Evolutionary conservation across 1,284 basidiomycete species (phyloP), one percentile per base, ranked within the genome.

Genomic region (Ceratobasidium sp.): DNA sequence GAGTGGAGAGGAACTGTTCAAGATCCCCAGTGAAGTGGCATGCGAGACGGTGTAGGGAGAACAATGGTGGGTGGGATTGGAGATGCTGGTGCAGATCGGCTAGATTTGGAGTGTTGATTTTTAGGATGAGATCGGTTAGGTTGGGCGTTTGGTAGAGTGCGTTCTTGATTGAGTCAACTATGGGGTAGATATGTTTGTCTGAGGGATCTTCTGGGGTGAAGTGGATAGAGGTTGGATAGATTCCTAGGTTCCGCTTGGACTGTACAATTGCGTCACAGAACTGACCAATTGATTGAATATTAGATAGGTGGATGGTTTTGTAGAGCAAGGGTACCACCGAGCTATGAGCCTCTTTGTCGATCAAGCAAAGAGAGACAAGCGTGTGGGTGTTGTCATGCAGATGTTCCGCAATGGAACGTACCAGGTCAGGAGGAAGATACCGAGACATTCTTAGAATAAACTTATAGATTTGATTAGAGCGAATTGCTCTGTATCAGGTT

Each of bases 391-490:
- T 26, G 47, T 70, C 50, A 16, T n/a, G n/a, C 28, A 59, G 16
- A n/a, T 70, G 41, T 32, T 70, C 67, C n/a, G 67, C 67, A n/a
- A 70, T 50, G 23, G 54, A 70, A 49, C 55, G 54, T 26, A 70
- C 50, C n/a, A 70, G 2, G 21, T 70, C 67, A 9, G 67, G n/a
- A n/a, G 67, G 67, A 13, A 70, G 54, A 23, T 41, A 18, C 8
- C 32, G 44, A 38, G 11, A 11, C 35, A 38, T 38, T 4, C 35
- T 11, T 38, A 38, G 35, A 38, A 4, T 7, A 18, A 38, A 30
- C 5, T 58, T 7, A 18, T 43, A 7, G 8, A 41, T n/a, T 14
- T 28, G n/a, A 14, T 38, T 14, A 28, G 38, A 46, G 14, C 38
- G 28, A 26, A 6, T 26, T 61, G 35, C 35, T 38, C 11, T 38